These are phyloP conservation scores for Limonium bicolor DNA, from an alignment of 148 eudicot genomes.

Conservation along the genomic window DNA sequence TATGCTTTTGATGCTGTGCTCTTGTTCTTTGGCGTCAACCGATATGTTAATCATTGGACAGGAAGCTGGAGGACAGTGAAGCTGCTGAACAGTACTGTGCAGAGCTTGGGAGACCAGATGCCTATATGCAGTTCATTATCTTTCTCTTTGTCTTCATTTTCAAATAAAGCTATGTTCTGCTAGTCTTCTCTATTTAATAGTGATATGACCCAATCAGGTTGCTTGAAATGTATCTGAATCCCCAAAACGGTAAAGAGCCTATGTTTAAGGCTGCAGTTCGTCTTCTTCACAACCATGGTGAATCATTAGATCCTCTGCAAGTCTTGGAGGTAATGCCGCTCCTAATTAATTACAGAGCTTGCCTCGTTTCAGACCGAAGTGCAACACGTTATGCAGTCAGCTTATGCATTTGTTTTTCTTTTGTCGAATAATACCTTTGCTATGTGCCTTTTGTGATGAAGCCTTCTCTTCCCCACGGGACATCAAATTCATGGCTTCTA, in stretches of 20 bases:
- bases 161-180: neutral
- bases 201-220: constrained; percentile 35
- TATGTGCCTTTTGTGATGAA: no score
- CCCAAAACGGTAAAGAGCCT: constrained; percentile 89
- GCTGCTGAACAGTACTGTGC: constrained; percentile 98
- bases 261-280: constrained; percentile 97
- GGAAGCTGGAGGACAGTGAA: constrained; percentile 95
- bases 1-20: no score
- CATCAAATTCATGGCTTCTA: no score
- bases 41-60: constrained; percentile 15
- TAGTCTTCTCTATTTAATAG: neutral
- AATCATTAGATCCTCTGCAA: constrained; percentile 87
- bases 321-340: constrained; percentile 73
- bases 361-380: no score
- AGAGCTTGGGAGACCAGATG: constrained; percentile 97
- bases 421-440: no score
- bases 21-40: constrained; percentile 3
- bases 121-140: constrained; percentile 77
- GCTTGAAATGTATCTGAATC: constrained; percentile 95
- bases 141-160: constrained; percentile 9
- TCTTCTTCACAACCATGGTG: constrained; percentile 94
- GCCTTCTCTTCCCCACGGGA: no score
- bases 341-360: no score
- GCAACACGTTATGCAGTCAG: no score
- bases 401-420: no score